Base-by-base conservation (phyloP, 2,329 filamentous ascomycete genomes). In the Geosmithia putterillii region DNA sequence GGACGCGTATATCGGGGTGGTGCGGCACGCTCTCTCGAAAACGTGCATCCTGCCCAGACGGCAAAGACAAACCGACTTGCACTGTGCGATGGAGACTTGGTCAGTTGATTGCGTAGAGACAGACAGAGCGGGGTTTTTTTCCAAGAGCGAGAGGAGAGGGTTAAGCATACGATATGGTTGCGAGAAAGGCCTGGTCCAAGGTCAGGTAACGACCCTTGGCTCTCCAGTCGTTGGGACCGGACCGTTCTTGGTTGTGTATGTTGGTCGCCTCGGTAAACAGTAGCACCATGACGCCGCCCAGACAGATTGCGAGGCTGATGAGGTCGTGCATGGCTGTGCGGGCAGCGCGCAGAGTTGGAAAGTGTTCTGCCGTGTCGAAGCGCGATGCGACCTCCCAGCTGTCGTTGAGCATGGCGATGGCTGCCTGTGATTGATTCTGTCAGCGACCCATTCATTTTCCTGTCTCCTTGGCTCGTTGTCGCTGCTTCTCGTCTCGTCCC, bases 351-450 rank as follows among this genome's bases (percentile, higher is more conserved):
- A 59, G 44, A 22, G 54, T 48, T 15, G 49, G 45, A 14, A 61
- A 54, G 7, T 52, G 52, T 12, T 52, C 44, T 7, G 52, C 45
- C 7, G 50, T 46, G 21, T 61, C 55, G 6, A 52, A 49, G 14
- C 57, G 47, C 3, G 59, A 55, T 40, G 57, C 44, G 38, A 57
- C 52, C 36, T 63, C 58, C 59, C 60, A 63, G 51, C 58, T 62
- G 40, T 64, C 61, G 42, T 60, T 60, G 48, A 64, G 54, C 44
- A 62, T 51, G 20, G 61, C 55, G 15, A 61, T 51, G 41, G 51
- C 49, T 21, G 51, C 51, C 59, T 62, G 10, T 14, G 40, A 38
- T 4, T 14, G 40, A 38, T 4, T 12, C 8, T 14, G 41, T 42
- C 23, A 42, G 41, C 41, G 36, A 5, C 23, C 23, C 23, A 7